Conservation (phyloP, 768 basidiomycete species). For the Chalciporus pseudorubinellus region DNA sequence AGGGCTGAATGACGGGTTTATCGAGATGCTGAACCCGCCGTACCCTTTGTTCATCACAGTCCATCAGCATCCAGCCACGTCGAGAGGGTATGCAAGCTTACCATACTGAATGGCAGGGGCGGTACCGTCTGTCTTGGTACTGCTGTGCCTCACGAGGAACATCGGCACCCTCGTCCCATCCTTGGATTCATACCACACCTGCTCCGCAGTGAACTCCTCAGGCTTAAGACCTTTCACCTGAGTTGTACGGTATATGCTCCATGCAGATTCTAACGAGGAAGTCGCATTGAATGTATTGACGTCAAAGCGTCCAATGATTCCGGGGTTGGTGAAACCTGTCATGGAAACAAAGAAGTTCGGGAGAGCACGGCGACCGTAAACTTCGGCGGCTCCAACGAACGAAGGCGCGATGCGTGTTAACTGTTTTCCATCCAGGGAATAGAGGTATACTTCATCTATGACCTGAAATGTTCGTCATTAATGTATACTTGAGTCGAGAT, state of each 20-base stretch:
- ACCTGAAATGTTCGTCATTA: slow-evolving; percentile 41
- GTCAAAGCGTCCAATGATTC: slow-evolving; percentile 61
- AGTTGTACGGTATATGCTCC: slow-evolving; percentile 58
- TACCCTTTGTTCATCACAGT: slow-evolving; percentile 48
- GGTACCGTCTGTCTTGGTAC: slow-evolving; percentile 66
- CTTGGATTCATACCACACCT: slow-evolving; percentile 79
- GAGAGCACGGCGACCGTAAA: slow-evolving; percentile 51
- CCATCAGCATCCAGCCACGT: not conserved
- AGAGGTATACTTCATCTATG: slow-evolving; percentile 76
- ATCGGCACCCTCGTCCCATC: slow-evolving; percentile 82
- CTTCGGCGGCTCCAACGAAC: slow-evolving; percentile 62
- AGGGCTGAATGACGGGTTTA: slow-evolving; percentile 71
- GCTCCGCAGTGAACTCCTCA: slow-evolving; percentile 67
- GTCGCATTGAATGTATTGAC: slow-evolving; percentile 36
- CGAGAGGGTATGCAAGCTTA: slow-evolving; percentile 21
- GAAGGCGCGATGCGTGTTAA: slow-evolving; percentile 58
- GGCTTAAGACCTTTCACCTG: slow-evolving; percentile 58
- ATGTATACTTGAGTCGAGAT: not conserved
- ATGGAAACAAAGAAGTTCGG: slow-evolving; percentile 62
- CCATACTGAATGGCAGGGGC: slow-evolving; percentile 79
- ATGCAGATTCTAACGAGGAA: slow-evolving; percentile 43
- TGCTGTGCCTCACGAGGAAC: slow-evolving; percentile 79
- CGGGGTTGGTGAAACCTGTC: slow-evolving; percentile 71
- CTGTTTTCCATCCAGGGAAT: slow-evolving; percentile 52
- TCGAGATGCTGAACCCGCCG: slow-evolving; percentile 75